Evolutionary conservation across 139 green algal species (phyloP).

Genomic region (Coelastrella sp.): DNA sequence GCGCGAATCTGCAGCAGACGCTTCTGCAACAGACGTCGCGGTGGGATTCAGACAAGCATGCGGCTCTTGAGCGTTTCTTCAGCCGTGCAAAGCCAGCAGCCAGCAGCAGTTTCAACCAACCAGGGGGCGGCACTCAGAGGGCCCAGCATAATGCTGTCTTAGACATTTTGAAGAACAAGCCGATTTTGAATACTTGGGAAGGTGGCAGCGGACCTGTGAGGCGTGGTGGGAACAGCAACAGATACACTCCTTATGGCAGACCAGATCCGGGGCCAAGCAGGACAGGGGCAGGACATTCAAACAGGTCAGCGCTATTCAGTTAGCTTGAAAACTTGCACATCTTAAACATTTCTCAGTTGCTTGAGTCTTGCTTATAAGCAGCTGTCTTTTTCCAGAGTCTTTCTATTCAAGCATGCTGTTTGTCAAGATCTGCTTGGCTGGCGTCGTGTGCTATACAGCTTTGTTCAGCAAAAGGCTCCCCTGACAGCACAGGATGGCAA

Average conservation of each 20-base stretch:
- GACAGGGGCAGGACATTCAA: constrained; percentile 14
- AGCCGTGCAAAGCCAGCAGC: background rate
- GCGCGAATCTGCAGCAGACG: background rate
- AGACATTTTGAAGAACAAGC: constrained; percentile 32
- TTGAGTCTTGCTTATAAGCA: too few relatives aligned
- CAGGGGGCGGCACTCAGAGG: background rate
- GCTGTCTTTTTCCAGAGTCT: background rate
- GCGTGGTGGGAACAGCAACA: background rate
- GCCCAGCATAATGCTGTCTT: background rate
- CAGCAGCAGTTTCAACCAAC: constrained; percentile 7
- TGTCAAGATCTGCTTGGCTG: too few relatives aligned
- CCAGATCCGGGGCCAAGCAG: background rate
- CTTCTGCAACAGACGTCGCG: constrained; percentile 10
- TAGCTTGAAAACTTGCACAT: background rate
- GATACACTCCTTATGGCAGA: constrained; percentile 26
- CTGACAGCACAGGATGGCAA: background rate
- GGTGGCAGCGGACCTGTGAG: background rate
- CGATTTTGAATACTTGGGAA: background rate
- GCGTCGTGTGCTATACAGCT: background rate
- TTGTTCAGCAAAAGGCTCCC: background rate
- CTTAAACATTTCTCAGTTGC: background rate
- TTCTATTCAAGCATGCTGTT: background rate
- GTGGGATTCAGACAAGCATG: constrained; percentile 33
- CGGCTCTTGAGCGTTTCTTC: constrained; percentile 37
- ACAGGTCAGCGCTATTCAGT: constrained; percentile 2